Evolutionary conservation across 192 early-diverging fungal species (phyloP), one percentile per base, ranked within the genome.

Genomic region (Physocladia obscura): DNA sequence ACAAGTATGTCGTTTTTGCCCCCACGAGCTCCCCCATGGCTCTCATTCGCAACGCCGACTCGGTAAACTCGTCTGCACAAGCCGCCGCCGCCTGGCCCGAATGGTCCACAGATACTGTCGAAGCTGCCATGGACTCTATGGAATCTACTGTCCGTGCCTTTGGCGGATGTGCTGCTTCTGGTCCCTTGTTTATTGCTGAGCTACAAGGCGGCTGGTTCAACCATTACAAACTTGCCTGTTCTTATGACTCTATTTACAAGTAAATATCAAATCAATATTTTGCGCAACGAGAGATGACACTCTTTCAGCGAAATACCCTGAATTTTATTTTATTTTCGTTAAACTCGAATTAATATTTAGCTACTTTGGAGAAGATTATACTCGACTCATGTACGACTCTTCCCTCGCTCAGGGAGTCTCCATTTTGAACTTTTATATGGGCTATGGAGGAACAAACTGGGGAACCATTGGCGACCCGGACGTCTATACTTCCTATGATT

Each of bases 201-300:
- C 70, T 90, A 22, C 90, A 92, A 71, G 90, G 90, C 27, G 90
- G 90, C 3, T 92, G 90, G 90, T 92, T 89, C 71, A 90, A 88
- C 61, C 87, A 88, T 51, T 90, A 92, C 55, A 77, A 80, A 39
- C 73, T 87, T 35, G 64, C 77, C 24, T 80, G 86, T 31, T 84
- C 81, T 0, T 92, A 86, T 77, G 90, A 92, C 57, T 79, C 84
- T 8, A 85, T 90, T 26, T 90, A 86, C 70, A 60, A 85, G 71
- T 73, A 49, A 22, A 52, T 60, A n/a, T n/a, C n/a, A n/a, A 37
- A n/a, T 35, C 17, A 19, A n/a, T 38, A 17, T 11, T 6, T 5
- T 60, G 32, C 21, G n/a, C 13, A n/a, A n/a, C n/a, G n/a, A n/a
- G n/a, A 36, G 58, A 5, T 51, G 8, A 26, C 2, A 49, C 63